Evolutionary conservation across 116 monocot species (phyloP), one percentile per base, ranked within the genome.

Genomic region (Zostera marina): DNA sequence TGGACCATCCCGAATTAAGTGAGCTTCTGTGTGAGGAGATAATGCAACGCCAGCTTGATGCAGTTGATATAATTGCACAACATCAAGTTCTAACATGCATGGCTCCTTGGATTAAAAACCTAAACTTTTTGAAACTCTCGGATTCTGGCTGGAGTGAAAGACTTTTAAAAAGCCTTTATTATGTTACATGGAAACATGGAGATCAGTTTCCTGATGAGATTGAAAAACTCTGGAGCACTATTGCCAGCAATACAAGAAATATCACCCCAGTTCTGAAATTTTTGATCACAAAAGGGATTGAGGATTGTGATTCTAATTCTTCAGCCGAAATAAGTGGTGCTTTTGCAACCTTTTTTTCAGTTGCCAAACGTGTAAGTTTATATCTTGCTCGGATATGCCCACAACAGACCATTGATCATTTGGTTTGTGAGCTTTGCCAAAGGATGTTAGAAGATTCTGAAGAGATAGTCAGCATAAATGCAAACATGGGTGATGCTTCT

Each of bases 201-300:
- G 85, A 89, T 88, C 96, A 98, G 60, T 98, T 98, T 67, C 96
- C 96, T 42, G 96, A 89, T 68, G 96, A 98, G 63, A 80, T 98
- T 48, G 96, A 98, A 66, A 98, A 98, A 57, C 77, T 98, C 3
- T 98, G 96, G 96, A 82, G 96, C 68, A 98, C 96, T 17, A 74
- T 98, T 56, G 96, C 90, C 14, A 83, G 80, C 63, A 98, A 98
- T 47, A 77, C 68, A 8, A 60, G 83, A 13, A 98, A 98, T 42
- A 89, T 98, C 32, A 76, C 80, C 69, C 96, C 89, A 6, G 96
- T 98, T 75, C 76, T 98, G 12, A 68, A 86, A 52, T 98, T 98
- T 63, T 58, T 98, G 69, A 83, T 98, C 25, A 83, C 85, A 7
- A 89, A 85, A 65, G 96, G 96, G 9, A 98, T 98, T 58, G 90